Evolutionary conservation across 179 eudicot species (phyloP).

Genomic region (Patellifolia procumbens): DNA sequence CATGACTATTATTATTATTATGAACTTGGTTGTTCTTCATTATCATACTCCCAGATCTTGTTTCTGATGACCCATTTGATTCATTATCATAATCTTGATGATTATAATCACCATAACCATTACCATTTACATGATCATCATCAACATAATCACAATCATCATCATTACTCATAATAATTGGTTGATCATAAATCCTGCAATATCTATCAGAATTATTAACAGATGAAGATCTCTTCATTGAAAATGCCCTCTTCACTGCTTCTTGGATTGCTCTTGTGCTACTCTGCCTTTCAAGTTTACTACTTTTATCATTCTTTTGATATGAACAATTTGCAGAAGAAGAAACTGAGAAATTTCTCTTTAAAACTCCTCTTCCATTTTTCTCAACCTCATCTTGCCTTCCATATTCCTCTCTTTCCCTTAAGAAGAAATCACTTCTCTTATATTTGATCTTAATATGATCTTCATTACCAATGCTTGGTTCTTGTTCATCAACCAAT

Average conservation of each 20-base stretch:
- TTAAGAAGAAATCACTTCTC: constrained; percentile 14
- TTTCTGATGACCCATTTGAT: constrained; percentile 19
- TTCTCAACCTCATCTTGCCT: constrained; percentile 18
- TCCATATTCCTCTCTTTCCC: neutral
- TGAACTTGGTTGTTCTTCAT: constrained; percentile 25
- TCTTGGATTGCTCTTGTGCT: constrained; percentile 29
- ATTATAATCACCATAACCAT: neutral
- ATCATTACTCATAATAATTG: constrained; percentile 18
- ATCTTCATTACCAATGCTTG: constrained; percentile 10
- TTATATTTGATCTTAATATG: constrained; percentile 12
- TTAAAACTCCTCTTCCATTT: constrained; percentile 27
- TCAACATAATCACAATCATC: constrained; percentile 11
- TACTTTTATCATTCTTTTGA: constrained; percentile 23
- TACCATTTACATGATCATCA: neutral
- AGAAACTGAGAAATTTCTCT: constrained; percentile 43
- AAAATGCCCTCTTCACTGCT: constrained; percentile 57
- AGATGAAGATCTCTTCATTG: constrained; percentile 65
- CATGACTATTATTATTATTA: constrained; percentile 15
- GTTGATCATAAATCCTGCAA: constrained; percentile 64
- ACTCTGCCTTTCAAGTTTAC: constrained; percentile 32
- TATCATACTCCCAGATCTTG: constrained; percentile 32
- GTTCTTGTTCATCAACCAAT: constrained; percentile 17
- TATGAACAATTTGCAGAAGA: constrained; percentile 22
- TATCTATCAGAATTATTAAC: constrained; percentile 52
- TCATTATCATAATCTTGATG: constrained; percentile 24